Conservation (phyloP, 2,329 filamentous ascomycete species). For the Penicillium sp. region DNA sequence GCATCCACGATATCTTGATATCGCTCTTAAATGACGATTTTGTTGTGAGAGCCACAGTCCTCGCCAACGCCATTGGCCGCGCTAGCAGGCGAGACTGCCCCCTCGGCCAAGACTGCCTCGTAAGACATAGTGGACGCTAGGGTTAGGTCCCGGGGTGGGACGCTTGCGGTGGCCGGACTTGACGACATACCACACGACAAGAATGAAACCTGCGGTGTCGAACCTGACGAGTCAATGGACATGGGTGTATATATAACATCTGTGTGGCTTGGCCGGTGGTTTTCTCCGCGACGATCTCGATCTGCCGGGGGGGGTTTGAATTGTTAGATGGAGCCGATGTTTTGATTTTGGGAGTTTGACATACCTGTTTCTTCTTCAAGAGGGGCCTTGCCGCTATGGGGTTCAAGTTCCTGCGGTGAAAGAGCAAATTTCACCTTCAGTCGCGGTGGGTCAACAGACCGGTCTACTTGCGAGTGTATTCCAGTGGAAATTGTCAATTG, state of each 20-base stretch:
- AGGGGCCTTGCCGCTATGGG: not conserved
- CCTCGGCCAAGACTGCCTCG: constrained; percentile 20
- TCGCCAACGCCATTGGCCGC: not conserved
- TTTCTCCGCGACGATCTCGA: constrained; percentile 5
- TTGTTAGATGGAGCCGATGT: not conserved
- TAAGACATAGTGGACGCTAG: constrained; percentile 23
- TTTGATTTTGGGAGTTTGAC: not conserved
- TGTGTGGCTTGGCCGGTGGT: constrained; percentile 4
- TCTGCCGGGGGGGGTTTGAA: not conserved
- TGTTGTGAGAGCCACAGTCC: not conserved
- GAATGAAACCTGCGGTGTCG: constrained; percentile 9
- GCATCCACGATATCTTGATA: not conserved
- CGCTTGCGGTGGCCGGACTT: constrained; percentile 13
- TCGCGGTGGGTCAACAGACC: constrained; percentile 3
- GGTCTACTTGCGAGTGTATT: not conserved
- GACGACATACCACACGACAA: constrained; percentile 17
- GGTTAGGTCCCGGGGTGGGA: constrained; percentile 20
- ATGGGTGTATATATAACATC: constrained; percentile 3
- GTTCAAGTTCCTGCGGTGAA: constrained; percentile 1
- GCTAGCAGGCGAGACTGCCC: constrained; percentile 4
- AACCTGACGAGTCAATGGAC: constrained; percentile 8
- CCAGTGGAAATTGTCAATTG: not conserved
- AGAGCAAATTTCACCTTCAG: constrained; percentile 10
- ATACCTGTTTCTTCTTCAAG: constrained; percentile 2
- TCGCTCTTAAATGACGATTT: not conserved